Conservation (phyloP, 2,329 filamentous ascomycete genomes). For the Xylariales sp. region DNA sequence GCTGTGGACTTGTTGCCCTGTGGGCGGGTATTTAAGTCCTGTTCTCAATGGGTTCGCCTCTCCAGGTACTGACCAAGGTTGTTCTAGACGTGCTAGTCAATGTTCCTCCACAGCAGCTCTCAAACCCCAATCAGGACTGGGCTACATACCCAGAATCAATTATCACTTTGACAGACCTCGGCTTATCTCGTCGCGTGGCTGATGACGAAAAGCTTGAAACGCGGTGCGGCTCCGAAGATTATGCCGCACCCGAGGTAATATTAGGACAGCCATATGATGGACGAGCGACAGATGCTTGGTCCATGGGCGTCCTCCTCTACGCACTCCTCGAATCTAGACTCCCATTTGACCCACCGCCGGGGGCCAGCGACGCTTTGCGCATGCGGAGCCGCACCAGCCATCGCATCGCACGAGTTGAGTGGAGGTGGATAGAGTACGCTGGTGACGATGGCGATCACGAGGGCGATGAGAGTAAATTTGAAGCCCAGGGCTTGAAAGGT, state of each 20-base stretch:
- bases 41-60: neutral
- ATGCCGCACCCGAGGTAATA: slow-evolving; percentile 92
- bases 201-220: slow-evolving; percentile 88
- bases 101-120: slow-evolving; percentile 63
- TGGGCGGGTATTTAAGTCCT: neutral
- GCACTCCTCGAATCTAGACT: slow-evolving; percentile 88
- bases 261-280: slow-evolving; percentile 95
- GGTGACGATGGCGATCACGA: slow-evolving; percentile 87
- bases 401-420: slow-evolving; percentile 92
- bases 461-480: slow-evolving; percentile 53
- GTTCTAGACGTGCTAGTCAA: slow-evolving; percentile 83
- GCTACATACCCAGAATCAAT: slow-evolving; percentile 74
- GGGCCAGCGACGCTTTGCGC: slow-evolving; percentile 69
- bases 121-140: slow-evolving; percentile 63
- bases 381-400: slow-evolving; percentile 82
- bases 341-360: slow-evolving; percentile 86
- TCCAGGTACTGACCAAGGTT: slow-evolving; percentile 1
- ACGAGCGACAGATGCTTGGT: slow-evolving; percentile 89
- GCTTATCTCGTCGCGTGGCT: slow-evolving; percentile 79
- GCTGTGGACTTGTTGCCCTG: slow-evolving; percentile 15
- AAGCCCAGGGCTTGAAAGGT: slow-evolving; percentile 62
- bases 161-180: slow-evolving; percentile 85
- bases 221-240: slow-evolving; percentile 93
- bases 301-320: slow-evolving; percentile 87
- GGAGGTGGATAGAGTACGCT: slow-evolving; percentile 87